phyloP scores from a whole-genome alignment of 1,139 yeast species.

The Kurtzmaniella natalensis region DNA sequence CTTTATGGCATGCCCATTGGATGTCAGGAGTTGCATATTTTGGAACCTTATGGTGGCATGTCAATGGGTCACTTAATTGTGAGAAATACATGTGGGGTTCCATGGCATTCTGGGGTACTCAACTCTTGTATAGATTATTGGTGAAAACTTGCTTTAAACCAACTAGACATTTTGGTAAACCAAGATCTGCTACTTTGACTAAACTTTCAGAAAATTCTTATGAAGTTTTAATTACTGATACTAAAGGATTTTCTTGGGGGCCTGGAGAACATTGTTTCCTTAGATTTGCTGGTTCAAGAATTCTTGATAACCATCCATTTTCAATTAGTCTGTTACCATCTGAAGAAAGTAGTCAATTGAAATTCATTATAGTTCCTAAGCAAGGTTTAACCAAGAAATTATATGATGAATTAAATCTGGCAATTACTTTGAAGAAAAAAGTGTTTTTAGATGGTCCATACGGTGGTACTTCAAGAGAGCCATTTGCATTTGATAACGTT shows the following conservation, averaged over 20 bases:
- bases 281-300: slow-evolving; percentile 42
- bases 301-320: slow-evolving; percentile 60
- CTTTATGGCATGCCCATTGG: slow-evolving; percentile 58
- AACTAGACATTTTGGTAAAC: slow-evolving; percentile 36
- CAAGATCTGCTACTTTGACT: slow-evolving; percentile 40
- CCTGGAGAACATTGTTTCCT: slow-evolving; percentile 63
- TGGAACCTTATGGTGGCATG: slow-evolving; percentile 52
- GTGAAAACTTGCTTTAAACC: slow-evolving; percentile 51
- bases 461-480: slow-evolving; percentile 54
- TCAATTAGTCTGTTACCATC: slow-evolving; percentile 45
- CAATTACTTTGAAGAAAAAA: slow-evolving; percentile 18
- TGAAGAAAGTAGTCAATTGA: slow-evolving; percentile 27
- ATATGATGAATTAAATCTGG: slow-evolving; percentile 24
- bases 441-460: slow-evolving; percentile 61
- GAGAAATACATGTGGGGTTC: slow-evolving; percentile 54
- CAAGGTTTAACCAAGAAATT: slow-evolving; percentile 45
- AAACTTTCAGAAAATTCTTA: slow-evolving; percentile 30
- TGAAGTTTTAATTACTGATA: slow-evolving; percentile 38
- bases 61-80: slow-evolving; percentile 30
- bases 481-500: slow-evolving; percentile 45
- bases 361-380: slow-evolving; percentile 47
- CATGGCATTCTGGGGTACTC: slow-evolving; percentile 52
- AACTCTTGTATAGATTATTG: slow-evolving; percentile 46
- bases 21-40: slow-evolving; percentile 50
- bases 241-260: slow-evolving; percentile 40